These are phyloP conservation scores for Globisporangium middletonii DNA, from an alignment of 352 stramenopile species.

Conservation along the genomic window DNA sequence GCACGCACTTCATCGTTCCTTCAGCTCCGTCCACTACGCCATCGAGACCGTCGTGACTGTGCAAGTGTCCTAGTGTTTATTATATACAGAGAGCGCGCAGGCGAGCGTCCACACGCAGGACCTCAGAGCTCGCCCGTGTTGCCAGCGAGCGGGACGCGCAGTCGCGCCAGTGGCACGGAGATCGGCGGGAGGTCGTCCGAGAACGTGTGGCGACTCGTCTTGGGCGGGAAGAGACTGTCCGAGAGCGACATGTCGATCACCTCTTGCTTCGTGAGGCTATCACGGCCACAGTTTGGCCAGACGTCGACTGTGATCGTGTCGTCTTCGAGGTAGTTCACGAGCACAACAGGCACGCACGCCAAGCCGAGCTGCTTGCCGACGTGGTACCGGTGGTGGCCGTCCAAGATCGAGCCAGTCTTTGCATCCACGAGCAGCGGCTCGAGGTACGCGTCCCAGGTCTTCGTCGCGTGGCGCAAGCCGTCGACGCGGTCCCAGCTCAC, in stretches of 20 bases:
- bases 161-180: slow-evolving; percentile 59
- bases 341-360: slow-evolving; percentile 58
- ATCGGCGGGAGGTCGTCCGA: slow-evolving; percentile 81
- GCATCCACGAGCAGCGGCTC: slow-evolving; percentile 76
- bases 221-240: slow-evolving; percentile 76
- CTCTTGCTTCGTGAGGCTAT: slow-evolving; percentile 76
- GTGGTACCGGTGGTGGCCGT: slow-evolving; percentile 82
- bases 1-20: too few species aligned
- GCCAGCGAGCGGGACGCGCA: slow-evolving; percentile 33
- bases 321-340: slow-evolving; percentile 82
- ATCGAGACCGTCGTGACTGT: too few species aligned
- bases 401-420: slow-evolving; percentile 68
- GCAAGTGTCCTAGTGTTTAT: too few species aligned
- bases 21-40: too few species aligned
- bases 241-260: slow-evolving; percentile 84
- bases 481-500: slow-evolving; percentile 85
- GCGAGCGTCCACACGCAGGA: background rate
- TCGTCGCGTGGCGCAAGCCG: slow-evolving; percentile 61
- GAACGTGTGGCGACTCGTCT: slow-evolving; percentile 83
- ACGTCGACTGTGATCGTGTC: slow-evolving; percentile 82
- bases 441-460: slow-evolving; percentile 78
- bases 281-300: slow-evolving; percentile 78
- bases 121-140: slow-evolving; percentile 33
- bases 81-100: too few species aligned
- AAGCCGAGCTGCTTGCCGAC: slow-evolving; percentile 71